These are phyloP conservation scores for Zymoseptoria crescenta DNA, from an alignment of 2,329 filamentous ascomycete species.

Conservation along the genomic window DNA sequence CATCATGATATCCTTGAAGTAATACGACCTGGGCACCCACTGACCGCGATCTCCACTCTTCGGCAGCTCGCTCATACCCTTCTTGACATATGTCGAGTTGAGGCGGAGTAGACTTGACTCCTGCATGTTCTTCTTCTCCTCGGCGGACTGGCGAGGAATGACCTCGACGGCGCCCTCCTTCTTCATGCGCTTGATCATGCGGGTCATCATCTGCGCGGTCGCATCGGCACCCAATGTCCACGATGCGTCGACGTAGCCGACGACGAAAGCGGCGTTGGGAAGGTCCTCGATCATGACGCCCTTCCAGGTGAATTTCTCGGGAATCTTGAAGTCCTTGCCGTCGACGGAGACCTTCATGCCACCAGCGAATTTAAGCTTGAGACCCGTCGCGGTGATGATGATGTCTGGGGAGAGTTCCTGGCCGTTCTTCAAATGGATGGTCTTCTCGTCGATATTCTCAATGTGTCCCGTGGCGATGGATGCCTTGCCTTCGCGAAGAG, in stretches of 20 bases:
- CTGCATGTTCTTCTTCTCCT: conserved; percentile 32
- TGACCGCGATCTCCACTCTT: conserved; percentile 39
- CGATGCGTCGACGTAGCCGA: conserved; percentile 53
- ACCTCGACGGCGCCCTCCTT: conserved; percentile 36
- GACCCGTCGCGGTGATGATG: conserved; percentile 59
- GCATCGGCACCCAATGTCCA: conserved; percentile 55
- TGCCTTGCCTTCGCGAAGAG: conserved; percentile 44
- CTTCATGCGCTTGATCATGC: conserved; percentile 46
- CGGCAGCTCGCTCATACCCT: conserved; percentile 37
- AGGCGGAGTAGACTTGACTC: conserved; percentile 38
- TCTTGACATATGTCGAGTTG: conserved; percentile 46
- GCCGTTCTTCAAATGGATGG: conserved; percentile 39
- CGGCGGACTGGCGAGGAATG: conserved; percentile 36
- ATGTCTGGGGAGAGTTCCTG: conserved; percentile 49
- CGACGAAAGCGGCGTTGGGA: conserved; percentile 51
- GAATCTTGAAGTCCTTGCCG: conserved; percentile 37
- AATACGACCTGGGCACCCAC: conserved; percentile 39
- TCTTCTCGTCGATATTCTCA: conserved; percentile 41
- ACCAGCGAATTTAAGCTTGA: conserved; percentile 50
- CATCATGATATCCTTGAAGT: conserved; percentile 38
- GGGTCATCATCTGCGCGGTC: conserved; percentile 42
- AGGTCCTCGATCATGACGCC: conserved; percentile 54
- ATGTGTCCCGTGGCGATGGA: conserved; percentile 50
- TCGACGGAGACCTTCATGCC: conserved; percentile 43
- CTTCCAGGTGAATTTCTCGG: conserved; percentile 52